Percentiles rank a stretch among this genome's conserved stretches.
Conservation (phyloP, 2,329 filamentous ascomycete genomes). For the Fusarium camptoceras region DNA sequence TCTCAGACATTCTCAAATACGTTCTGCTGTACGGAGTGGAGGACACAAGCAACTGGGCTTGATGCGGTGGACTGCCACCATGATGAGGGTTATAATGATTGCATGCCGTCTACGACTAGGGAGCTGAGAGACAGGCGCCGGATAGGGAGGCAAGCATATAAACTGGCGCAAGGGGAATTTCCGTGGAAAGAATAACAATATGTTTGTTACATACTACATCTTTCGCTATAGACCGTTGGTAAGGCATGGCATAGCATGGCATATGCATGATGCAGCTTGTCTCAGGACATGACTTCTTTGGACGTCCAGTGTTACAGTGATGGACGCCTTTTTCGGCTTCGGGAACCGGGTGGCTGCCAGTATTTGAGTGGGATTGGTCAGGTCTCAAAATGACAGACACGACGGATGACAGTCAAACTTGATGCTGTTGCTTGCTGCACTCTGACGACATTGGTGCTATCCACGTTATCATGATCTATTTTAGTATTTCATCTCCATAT, state of each 20-base stretch:
- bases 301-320: conserved; percentile 25
- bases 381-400: conserved; percentile 28
- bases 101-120: conserved; percentile 37
- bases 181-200: conserved; percentile 41
- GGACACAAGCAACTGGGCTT: conserved; percentile 52
- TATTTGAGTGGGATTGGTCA: conserved; percentile 28
- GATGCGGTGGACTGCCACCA: conserved; percentile 6
- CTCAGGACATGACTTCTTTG: conserved; percentile 24
- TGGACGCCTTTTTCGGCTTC: conserved; percentile 31
- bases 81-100: conserved; percentile 42
- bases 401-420: conserved; percentile 24
- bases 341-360: conserved; percentile 26
- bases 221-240: conserved; percentile 39
- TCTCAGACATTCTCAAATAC: conserved; percentile 97
- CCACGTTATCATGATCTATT: conserved; percentile 5
- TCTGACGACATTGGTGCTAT: conserved; percentile 31
- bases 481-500: conserved; percentile 17
- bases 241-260: neutral
- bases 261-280: conserved; percentile 23
- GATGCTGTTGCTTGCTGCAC: conserved; percentile 31
- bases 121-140: conserved; percentile 18
- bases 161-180: conserved; percentile 43
- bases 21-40: conserved; percentile 85
- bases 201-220: conserved; percentile 42
- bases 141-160: conserved; percentile 40